Percentiles rank a stretch among this genome's conserved stretches.
These are phyloP conservation scores for Neurospora crassa DNA, from an alignment of 2,329 filamentous ascomycete genomes.

Conservation along the genomic window DNA sequence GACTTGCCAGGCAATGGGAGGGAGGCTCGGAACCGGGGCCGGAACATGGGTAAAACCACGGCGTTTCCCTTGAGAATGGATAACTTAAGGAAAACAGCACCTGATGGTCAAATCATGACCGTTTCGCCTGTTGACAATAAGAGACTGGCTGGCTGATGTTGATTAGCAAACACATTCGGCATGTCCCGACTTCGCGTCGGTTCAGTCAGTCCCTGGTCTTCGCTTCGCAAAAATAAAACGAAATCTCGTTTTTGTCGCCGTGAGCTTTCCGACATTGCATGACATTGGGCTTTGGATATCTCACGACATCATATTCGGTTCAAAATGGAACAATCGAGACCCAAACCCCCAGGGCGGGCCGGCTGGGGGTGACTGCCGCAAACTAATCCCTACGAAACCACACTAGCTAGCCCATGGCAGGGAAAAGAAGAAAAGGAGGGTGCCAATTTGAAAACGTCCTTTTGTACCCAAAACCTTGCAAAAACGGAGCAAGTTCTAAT, in stretches of 20 bases:
- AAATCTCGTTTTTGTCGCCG: not conserved
- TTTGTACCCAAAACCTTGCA: not conserved
- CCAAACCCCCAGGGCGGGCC: not conserved
- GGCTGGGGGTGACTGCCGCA: not conserved
- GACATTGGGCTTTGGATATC: not conserved
- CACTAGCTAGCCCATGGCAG: not conserved
- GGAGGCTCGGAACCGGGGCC: not conserved
- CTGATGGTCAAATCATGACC: not conserved
- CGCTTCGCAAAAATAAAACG: too few species aligned
- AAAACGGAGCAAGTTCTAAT: not conserved
- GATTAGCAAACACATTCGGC: not conserved
- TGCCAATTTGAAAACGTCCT: not conserved
- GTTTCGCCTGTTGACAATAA: not conserved
- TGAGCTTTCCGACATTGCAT: not conserved
- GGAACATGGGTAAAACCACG: not conserved
- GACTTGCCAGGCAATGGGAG: not conserved
- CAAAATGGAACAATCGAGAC: not conserved
- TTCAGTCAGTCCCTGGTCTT: not conserved
- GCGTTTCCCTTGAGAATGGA: not conserved
- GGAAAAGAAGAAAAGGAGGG: not conserved
- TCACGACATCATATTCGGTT: not conserved
- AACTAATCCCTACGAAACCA: not conserved
- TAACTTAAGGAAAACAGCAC: not conserved
- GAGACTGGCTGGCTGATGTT: not conserved
- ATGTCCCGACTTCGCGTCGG: not conserved